Conservation (phyloP, 2,329 filamentous ascomycete species). For the Diaporthe nobilis region DNA sequence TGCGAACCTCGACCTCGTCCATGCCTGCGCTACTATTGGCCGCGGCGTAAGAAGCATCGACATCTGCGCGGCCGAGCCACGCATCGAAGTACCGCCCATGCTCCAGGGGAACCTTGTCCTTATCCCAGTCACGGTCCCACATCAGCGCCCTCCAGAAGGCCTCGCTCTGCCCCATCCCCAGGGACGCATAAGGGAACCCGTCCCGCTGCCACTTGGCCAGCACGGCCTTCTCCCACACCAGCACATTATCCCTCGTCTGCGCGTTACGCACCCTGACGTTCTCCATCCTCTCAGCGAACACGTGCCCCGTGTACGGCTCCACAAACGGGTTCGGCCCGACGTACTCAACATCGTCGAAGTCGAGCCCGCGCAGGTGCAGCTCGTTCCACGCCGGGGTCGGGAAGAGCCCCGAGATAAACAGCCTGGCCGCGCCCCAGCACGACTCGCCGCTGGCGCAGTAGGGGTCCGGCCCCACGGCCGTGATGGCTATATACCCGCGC, state of each 20-base stretch:
- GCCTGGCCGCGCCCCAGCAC: background rate
- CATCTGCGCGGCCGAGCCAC: constrained; percentile 8
- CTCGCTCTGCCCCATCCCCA: background rate
- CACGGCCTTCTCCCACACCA: constrained; percentile 9
- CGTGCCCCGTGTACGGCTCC: background rate
- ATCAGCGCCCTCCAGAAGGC: constrained; percentile 26
- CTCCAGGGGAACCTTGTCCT: background rate
- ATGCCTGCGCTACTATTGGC: background rate
- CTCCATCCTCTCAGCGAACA: constrained; percentile 20
- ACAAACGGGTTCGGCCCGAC: constrained; percentile 7
- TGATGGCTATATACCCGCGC: constrained; percentile 6
- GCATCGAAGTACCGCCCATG: constrained; percentile 15
- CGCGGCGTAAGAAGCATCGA: background rate
- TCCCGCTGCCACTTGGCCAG: constrained; percentile 15
- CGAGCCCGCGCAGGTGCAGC: constrained; percentile 24
- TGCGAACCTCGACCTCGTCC: constrained; percentile 4
- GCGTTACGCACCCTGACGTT: constrained; percentile 2
- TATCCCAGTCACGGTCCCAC: constrained; percentile 17
- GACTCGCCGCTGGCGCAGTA: constrained; percentile 9
- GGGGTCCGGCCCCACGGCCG: background rate
- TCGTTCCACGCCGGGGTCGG: background rate
- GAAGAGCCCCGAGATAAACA: background rate
- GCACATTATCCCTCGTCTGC: constrained; percentile 15
- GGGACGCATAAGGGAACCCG: background rate
- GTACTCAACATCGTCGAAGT: constrained; percentile 5